Percentiles rank a stretch among this genome's conserved stretches.
phyloP scores from a whole-genome alignment of 2,329 filamentous ascomycete genomes.

The Whalleya microplaca region DNA sequence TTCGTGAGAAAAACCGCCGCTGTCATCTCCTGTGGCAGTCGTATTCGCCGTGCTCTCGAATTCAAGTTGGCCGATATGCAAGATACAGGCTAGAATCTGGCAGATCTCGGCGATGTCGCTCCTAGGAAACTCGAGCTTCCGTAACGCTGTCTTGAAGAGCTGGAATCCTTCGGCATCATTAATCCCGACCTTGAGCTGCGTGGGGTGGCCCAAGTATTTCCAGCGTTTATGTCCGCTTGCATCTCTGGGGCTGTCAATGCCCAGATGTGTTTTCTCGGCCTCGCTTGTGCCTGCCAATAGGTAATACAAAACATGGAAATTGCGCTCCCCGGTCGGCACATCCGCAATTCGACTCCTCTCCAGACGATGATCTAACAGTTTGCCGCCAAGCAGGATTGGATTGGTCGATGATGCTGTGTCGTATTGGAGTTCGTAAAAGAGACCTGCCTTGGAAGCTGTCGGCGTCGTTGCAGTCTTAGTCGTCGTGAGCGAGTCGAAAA shows the following conservation, averaged over 20 bases:
- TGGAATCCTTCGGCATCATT: conserved; percentile 96
- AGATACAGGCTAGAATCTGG: conserved; percentile 87
- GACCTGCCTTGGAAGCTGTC: conserved; percentile 90
- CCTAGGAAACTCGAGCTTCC: conserved; percentile 91
- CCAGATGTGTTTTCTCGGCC: conserved; percentile 86
- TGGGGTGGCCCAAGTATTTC: conserved; percentile 95
- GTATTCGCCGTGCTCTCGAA: conserved; percentile 85
- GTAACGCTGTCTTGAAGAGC: conserved; percentile 93
- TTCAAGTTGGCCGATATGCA: conserved; percentile 97
- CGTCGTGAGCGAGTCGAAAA: conserved; percentile 95
- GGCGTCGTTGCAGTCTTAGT: conserved; percentile 96
- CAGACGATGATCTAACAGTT: conserved; percentile 89
- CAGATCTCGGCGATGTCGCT: conserved; percentile 96
- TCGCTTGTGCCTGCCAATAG: conserved; percentile 88
- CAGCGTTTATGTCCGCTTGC: conserved; percentile 73
- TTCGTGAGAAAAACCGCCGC: conserved; percentile 94
- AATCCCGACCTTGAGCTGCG: conserved; percentile 94
- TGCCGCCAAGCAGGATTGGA: conserved; percentile 89
- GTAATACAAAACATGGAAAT: conserved; percentile 96
- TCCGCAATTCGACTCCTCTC: conserved; percentile 90
- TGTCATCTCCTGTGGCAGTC: conserved; percentile 80
- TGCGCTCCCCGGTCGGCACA: conserved; percentile 93
- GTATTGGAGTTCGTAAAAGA: conserved; percentile 97
- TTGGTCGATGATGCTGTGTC: conserved; percentile 84
- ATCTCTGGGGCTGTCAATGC: conserved; percentile 52